Percentiles rank a stretch among this genome's conserved stretches.
These are phyloP conservation scores for Davidsoniella australis DNA, from an alignment of 2,329 filamentous ascomycete species.

Conservation along the genomic window DNA sequence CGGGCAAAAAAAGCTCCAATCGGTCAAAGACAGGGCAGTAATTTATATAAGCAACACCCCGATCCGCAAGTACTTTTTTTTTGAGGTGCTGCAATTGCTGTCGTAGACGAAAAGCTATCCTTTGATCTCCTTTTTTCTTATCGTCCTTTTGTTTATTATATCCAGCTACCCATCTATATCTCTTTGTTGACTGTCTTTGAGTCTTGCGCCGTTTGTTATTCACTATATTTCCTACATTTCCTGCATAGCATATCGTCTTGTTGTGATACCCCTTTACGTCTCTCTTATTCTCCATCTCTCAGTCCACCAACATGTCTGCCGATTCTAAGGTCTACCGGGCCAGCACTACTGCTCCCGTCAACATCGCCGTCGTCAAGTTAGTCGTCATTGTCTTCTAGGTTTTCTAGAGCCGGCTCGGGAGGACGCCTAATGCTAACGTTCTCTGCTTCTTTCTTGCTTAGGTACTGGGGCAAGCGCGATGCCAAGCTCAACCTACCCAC, in stretches of 20 bases:
- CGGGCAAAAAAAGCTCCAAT: too few species aligned
- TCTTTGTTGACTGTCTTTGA: background rate
- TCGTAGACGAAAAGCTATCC: background rate
- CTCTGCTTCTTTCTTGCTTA: conserved; percentile 14
- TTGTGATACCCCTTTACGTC: background rate
- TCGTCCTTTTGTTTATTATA: background rate
- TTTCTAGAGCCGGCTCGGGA: background rate
- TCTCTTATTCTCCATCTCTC: background rate
- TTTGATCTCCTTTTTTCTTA: conserved; percentile 1
- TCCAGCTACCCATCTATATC: background rate
- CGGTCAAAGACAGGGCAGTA: too few species aligned
- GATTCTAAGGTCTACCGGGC: conserved; percentile 59
- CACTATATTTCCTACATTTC: background rate
- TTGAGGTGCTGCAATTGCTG: too few species aligned
- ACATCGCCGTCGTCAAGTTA: conserved; percentile 95
- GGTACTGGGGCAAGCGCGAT: conserved; percentile 94
- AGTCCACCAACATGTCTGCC: conserved; percentile 21
- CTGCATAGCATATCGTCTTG: background rate
- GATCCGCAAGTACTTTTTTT: too few species aligned
- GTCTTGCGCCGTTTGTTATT: background rate
- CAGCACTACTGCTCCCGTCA: conserved; percentile 91
- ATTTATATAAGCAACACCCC: too few species aligned
- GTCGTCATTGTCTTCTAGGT: conserved; percentile 11
- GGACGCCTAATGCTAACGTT: background rate
- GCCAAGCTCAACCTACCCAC: conserved; percentile 87